Evolutionary conservation across 2,329 filamentous ascomycete species (phyloP).

Genomic region (Fusarium subglutinans): DNA sequence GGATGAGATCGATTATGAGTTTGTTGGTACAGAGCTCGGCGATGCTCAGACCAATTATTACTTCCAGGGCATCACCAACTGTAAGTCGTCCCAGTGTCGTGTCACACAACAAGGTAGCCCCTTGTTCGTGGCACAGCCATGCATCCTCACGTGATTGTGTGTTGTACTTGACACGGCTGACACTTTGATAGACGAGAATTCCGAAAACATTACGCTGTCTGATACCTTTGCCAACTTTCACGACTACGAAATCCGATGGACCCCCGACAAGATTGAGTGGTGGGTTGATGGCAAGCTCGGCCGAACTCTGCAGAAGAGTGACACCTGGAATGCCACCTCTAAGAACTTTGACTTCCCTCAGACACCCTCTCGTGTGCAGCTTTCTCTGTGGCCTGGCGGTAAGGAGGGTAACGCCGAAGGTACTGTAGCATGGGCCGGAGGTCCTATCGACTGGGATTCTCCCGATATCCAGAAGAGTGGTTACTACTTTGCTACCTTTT

Average conservation of each 20-base stretch:
- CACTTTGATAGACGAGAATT: slow-evolving; percentile 72
- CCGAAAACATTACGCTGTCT: slow-evolving; percentile 72
- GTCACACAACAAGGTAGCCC: slow-evolving; percentile 1
- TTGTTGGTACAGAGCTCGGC: slow-evolving; percentile 80
- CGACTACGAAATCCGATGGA: slow-evolving; percentile 94
- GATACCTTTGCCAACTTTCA: slow-evolving; percentile 84
- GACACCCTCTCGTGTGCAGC: slow-evolving; percentile 87
- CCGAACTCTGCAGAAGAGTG: slow-evolving; percentile 76
- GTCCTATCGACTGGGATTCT: slow-evolving; percentile 81
- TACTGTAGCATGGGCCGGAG: slow-evolving; percentile 92
- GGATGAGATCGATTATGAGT: slow-evolving; percentile 99
- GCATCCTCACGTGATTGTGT: slow-evolving; percentile 17
- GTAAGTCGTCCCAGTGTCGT: slow-evolving; percentile 63
- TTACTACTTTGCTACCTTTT: slow-evolving; percentile 88
- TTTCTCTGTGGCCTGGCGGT: slow-evolving; percentile 97
- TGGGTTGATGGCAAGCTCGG: slow-evolving; percentile 81
- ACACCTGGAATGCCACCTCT: slow-evolving; percentile 86
- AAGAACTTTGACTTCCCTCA: slow-evolving; percentile 90
- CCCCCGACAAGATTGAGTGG: slow-evolving; percentile 87
- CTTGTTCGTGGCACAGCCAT: slow-evolving; percentile 1
- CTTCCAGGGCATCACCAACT: slow-evolving; percentile 91
- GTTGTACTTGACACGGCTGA: slow-evolving; percentile 12
- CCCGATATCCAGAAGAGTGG: slow-evolving; percentile 81
- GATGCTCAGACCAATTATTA: slow-evolving; percentile 95
- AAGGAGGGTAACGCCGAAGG: slow-evolving; percentile 80